Base-by-base conservation (phyloP, 192 early-diverging fungal genomes). In the Pilaira anomala region DNA sequence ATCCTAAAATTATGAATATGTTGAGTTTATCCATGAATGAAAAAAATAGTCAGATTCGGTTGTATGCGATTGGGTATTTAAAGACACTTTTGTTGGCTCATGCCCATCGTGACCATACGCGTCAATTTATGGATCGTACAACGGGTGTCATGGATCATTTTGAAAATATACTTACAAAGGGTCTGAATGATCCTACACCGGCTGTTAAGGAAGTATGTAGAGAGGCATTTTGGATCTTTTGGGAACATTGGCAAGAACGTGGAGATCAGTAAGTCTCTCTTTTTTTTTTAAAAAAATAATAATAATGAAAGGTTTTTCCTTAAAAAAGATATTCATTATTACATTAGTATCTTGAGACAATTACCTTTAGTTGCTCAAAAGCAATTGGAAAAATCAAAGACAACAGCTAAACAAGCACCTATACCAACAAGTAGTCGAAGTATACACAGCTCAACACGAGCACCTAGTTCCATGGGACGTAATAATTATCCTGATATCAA, bases 31-130 rank as follows among this genome's bases (percentile, higher is more conserved):
- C 75, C 3, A 63, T 76, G 46, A 64, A 57, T 22, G 78, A 79
- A 48, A 76, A 79, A 56, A 79, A 74, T 41, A 62, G 60, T 11
- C 74, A 76, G 51, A 51, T 62, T 28, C 60, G 78, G 28, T 41
- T 60, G 13, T 71, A 50, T 63, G 60, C 66, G 2, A 48, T 73
- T 45, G 50, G 46, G 0, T 79, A 68, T 60, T 53, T 58, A 12
- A 58, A 56, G 28, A 40, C 46, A 6, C 44, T 76, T 2, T 48
- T 76, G 22, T 50, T 62, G 44, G 19, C 67, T 1, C 78, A 76
- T 62, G 62, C 44, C 36, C 46, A 29, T 0, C 48, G 65, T 51
- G 71, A 66, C 7, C 53, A 66, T 48, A 49, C 56, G 41, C 69
- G 52, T 44, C 50, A 30, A 14, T 22, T 51, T 8, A 67, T 79